phyloP scores from a whole-genome alignment of 805 yeast species.

The Scheffersomyces lignosus region DNA sequence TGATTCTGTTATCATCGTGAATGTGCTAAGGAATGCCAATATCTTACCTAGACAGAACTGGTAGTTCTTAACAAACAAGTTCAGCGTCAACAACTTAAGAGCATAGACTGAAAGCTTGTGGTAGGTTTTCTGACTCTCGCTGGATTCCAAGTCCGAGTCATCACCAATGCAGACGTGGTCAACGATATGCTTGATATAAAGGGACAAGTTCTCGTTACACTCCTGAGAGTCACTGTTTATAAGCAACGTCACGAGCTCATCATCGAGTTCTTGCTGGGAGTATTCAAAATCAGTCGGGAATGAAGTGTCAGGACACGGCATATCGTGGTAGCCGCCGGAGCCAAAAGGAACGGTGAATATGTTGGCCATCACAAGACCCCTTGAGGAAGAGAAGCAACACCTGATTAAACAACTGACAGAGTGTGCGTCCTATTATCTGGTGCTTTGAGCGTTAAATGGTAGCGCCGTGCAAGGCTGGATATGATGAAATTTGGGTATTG shows the following conservation, averaged over 20 bases:
- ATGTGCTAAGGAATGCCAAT: constrained; percentile 29
- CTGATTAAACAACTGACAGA: no score
- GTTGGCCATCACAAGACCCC: no score
- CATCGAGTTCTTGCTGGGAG: constrained; percentile 4
- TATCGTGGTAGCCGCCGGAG: no score
- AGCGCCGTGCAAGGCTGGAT: no score
- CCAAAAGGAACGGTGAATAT: no score
- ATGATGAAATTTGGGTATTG: no score
- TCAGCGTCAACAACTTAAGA: constrained; percentile 35
- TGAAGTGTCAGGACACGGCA: background rate
- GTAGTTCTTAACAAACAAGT: constrained; percentile 37
- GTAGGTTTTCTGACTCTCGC: constrained; percentile 20
- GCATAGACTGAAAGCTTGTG: constrained; percentile 34
- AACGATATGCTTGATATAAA: constrained; percentile 31
- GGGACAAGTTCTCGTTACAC: constrained; percentile 39
- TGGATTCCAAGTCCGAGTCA: constrained; percentile 5
- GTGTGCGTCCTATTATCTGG: no score
- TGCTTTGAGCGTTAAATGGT: no score
- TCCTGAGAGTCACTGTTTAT: constrained; percentile 40
- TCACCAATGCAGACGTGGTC: constrained; percentile 26
- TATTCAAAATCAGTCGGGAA: background rate
- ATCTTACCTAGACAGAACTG: constrained; percentile 38
- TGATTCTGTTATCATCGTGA: constrained; percentile 17
- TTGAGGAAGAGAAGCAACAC: no score
- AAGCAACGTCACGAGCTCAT: constrained; percentile 19